Percentiles rank a stretch among this genome's conserved stretches.
These are phyloP conservation scores for Calonectria crousiana DNA, from an alignment of 2,329 filamentous ascomycete genomes.

Conservation along the genomic window DNA sequence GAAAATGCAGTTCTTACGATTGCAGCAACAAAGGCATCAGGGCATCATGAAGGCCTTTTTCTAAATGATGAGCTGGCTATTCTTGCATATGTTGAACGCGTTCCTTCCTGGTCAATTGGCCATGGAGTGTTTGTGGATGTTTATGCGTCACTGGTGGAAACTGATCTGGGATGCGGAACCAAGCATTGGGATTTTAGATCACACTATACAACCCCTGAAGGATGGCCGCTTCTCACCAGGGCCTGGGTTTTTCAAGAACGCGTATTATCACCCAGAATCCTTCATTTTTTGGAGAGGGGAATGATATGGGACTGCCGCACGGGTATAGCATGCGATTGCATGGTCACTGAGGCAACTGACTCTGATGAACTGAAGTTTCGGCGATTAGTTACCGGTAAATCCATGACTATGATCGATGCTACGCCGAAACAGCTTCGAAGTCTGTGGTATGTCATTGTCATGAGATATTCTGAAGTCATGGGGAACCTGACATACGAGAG, in stretches of 20 bases:
- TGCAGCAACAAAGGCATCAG: slow-evolving; percentile 20
- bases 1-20: slow-evolving; percentile 24
- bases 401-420: slow-evolving; percentile 14
- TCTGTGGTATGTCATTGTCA: slow-evolving; percentile 25
- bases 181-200: slow-evolving; percentile 14
- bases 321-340: slow-evolving; percentile 15
- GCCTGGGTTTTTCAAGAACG: slow-evolving; percentile 34
- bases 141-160: background rate
- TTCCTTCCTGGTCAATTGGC: background rate
- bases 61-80: background rate
- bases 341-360: background rate
- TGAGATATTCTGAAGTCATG: slow-evolving; percentile 18
- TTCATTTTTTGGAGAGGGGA: slow-evolving; percentile 23
- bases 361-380: slow-evolving; percentile 21
- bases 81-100: background rate
- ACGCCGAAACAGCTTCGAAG: slow-evolving; percentile 14
- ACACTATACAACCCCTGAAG: background rate
- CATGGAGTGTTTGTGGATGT: slow-evolving; percentile 9
- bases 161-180: background rate
- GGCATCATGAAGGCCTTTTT: slow-evolving; percentile 18
- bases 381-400: slow-evolving; percentile 4
- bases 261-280: slow-evolving; percentile 26
- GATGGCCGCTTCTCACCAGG: slow-evolving; percentile 25
- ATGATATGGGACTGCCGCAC: slow-evolving; percentile 26
- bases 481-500: slow-evolving; percentile 25